Base-by-base conservation (phyloP, 176 grass and related monocot species). In the Aegilops umbellulata region DNA sequence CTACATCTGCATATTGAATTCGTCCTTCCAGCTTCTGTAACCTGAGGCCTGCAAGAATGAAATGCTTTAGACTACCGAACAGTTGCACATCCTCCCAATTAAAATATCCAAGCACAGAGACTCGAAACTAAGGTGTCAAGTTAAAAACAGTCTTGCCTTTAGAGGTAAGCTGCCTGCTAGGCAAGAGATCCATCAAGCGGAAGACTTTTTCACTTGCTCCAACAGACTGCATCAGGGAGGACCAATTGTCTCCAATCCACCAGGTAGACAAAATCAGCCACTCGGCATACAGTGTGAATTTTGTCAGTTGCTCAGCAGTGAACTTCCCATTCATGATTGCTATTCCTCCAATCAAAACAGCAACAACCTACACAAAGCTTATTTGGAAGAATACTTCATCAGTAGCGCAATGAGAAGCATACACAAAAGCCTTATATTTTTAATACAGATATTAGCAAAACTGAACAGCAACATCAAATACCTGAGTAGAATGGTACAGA, bases 191-290 rank as follows among this genome's bases (percentile, higher is more conserved):
- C 94, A 96, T 96, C 88, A 96, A 87, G 39, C 85, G 81, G 65
- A 99, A 99, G 63, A 99, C 92, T 77, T 99, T 99, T 96, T 96
- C 97, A 65, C 97, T 99, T 87, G 97, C 97, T 65, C 97, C 94
- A 7, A 99, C 84, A 14, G 97, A 96, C 51, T 96, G 97, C 97
- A 96, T 99, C 67, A 99, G 71, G 66, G 92, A 95, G n/a, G 97
- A 96, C 94, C 92, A 99, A 80, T 96, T 99, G 85, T 99, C 97
- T 82, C 94, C 97, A 80, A 99, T 93, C 92, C 90, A 99, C 97
- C 97, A 99, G 65, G 94, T 94, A 65, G 97, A 99, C 76, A 94
- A 92, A 84, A 99, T 99, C 81, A 99, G 62, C 97, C 97, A 96
- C 74, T 99, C 97, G 62, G 94, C 93, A 44, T 99, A 99, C 13